phyloP scores from a whole-genome alignment of 163 green algal genomes.

The Trebouxiophyceae sp. region DNA sequence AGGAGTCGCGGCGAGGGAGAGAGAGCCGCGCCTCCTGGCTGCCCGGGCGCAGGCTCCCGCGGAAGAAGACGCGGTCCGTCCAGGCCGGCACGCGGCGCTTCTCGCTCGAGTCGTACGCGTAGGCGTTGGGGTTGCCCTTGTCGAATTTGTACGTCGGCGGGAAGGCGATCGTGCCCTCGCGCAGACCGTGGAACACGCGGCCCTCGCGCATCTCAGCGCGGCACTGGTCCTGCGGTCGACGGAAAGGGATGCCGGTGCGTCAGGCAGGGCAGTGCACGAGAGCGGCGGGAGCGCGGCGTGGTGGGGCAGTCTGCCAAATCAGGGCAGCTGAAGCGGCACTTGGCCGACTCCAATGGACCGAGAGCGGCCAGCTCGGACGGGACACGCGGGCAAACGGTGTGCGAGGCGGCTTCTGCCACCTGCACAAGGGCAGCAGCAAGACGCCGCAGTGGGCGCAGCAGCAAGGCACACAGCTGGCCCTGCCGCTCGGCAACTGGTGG shows the following conservation, averaged over 20 bases:
- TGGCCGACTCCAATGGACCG: too few relatives aligned
- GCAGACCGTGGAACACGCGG: slow-evolving; percentile 66
- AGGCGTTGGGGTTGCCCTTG: slow-evolving; percentile 44
- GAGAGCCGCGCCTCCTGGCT: neutral
- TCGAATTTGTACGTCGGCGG: slow-evolving; percentile 98
- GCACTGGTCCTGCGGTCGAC: slow-evolving; percentile 54
- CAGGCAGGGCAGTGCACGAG: neutral
- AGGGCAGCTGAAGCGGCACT: too few relatives aligned
- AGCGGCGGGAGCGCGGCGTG: too few relatives aligned
- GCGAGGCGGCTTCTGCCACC: too few relatives aligned
- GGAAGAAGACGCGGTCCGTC: slow-evolving; percentile 89
- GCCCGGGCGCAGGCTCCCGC: slow-evolving; percentile 20
- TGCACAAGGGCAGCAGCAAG: too few relatives aligned
- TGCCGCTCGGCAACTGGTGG: too few relatives aligned
- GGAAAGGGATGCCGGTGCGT: neutral
- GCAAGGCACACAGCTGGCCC: too few relatives aligned
- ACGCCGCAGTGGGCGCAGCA: too few relatives aligned
- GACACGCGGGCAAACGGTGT: too few relatives aligned
- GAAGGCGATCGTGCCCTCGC: slow-evolving; percentile 75
- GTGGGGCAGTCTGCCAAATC: too few relatives aligned
- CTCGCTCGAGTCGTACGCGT: slow-evolving; percentile 79
- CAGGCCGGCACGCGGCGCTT: slow-evolving; percentile 88
- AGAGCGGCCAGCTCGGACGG: too few relatives aligned
- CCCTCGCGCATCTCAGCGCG: slow-evolving; percentile 48
- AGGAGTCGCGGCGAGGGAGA: neutral